Conservation (phyloP, 1,139 yeast species). For the Kluyveromyces sp. region DNA sequence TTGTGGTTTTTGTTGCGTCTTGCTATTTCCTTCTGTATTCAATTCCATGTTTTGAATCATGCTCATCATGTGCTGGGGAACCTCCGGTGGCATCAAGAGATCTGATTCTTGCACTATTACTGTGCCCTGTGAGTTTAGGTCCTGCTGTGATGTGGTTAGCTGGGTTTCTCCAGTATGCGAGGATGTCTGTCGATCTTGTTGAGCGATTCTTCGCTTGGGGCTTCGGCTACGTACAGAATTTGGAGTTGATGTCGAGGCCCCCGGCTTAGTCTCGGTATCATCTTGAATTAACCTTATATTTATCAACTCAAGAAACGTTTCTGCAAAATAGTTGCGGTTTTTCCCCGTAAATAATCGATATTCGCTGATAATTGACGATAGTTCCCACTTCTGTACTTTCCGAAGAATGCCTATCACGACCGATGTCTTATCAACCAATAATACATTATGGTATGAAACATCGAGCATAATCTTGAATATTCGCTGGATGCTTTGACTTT, state of each 20-base stretch:
- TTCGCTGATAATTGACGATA: conserved; percentile 75
- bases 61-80: conserved; percentile 23
- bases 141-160: background rate
- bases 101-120: conserved; percentile 23
- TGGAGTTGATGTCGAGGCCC: background rate
- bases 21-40: conserved; percentile 10
- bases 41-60: conserved; percentile 19
- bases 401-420: conserved; percentile 75
- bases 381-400: conserved; percentile 82
- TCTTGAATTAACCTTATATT: conserved; percentile 42
- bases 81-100: conserved; percentile 22
- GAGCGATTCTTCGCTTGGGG: no score
- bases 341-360: conserved; percentile 71
- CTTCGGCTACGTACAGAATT: background rate
- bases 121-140: conserved; percentile 2
- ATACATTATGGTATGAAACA: conserved; percentile 54
- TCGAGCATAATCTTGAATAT: conserved; percentile 59
- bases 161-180: no score
- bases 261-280: conserved; percentile 10
- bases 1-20: background rate
- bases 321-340: conserved; percentile 71
- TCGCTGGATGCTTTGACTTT: conserved; percentile 46
- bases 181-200: no score
- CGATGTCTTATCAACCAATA: conserved; percentile 74
- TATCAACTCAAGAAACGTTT: conserved; percentile 69